phyloP scores from a whole-genome alignment of 1,284 basidiomycete genomes.

The Ceratorhiza oryzae-sativae region DNA sequence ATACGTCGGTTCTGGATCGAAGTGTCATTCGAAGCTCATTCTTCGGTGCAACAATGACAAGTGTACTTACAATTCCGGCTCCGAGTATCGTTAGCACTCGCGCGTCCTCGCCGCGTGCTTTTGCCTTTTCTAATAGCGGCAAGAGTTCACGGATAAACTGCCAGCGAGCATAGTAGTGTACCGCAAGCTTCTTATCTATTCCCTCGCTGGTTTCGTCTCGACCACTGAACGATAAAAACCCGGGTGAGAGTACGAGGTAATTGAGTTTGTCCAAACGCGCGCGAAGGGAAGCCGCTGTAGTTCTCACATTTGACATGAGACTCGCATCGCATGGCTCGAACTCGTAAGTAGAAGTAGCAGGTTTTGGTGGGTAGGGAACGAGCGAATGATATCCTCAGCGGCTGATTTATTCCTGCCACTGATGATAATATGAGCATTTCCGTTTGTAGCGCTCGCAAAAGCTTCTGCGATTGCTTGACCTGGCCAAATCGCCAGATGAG shows the following conservation, averaged over 20 bases:
- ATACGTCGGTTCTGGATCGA: conserved; percentile 50
- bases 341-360: conserved; percentile 48
- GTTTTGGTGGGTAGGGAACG: conserved; percentile 46
- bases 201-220: conserved; percentile 58
- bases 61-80: conserved; percentile 46
- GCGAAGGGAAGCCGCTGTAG: conserved; percentile 48
- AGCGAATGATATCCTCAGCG: conserved; percentile 51
- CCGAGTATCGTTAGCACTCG: conserved; percentile 55
- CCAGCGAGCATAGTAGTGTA: conserved; percentile 48
- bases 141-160: conserved; percentile 57
- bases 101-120: conserved; percentile 54
- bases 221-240: conserved; percentile 52
- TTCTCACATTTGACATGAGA: conserved; percentile 56
- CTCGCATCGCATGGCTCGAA: conserved; percentile 58
- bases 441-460: conserved; percentile 40
- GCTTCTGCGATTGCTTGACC: conserved; percentile 38
- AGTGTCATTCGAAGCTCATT: neutral
- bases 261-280: conserved; percentile 50
- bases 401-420: conserved; percentile 56
- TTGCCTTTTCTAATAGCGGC: conserved; percentile 52
- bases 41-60: neutral
- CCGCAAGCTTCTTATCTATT: conserved; percentile 58
- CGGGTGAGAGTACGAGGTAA: conserved; percentile 55
- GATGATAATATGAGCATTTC: conserved; percentile 57
- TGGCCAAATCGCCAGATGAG: neutral